Evolutionary conservation across 305 asterid genomes (phyloP).

Genomic region (Solanum hybrid): DNA sequence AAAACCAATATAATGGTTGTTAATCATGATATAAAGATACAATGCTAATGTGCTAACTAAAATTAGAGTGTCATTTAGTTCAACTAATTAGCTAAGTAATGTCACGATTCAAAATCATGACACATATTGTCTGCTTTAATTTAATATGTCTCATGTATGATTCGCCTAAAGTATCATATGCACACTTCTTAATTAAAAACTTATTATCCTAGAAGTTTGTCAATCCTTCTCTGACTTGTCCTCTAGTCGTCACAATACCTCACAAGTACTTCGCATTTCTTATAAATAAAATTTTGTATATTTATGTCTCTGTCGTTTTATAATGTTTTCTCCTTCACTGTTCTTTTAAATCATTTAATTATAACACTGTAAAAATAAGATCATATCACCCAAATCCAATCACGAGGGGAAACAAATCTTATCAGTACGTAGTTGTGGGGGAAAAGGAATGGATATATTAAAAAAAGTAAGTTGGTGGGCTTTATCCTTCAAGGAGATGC

Average conservation of each 20-base stretch:
- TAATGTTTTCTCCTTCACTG: neutral
- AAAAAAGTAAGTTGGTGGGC: neutral
- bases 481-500: neutral
- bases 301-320: neutral
- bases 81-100: neutral
- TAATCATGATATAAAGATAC: neutral
- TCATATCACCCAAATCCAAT: neutral
- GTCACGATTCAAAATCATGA: neutral
- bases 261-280: neutral
- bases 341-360: neutral
- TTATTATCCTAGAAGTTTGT: neutral
- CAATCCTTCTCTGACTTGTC: neutral
- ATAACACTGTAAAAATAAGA: neutral
- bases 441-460: neutral
- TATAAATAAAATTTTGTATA: neutral
- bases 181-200: neutral
- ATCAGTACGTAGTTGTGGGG: neutral
- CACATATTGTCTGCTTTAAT: neutral
- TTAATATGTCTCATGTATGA: neutral
- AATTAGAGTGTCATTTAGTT: neutral
- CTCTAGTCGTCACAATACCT: neutral
- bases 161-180: neutral
- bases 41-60: neutral
- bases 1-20: neutral
- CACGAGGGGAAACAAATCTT: neutral